phyloP scores from a whole-genome alignment of 805 yeast species.

The Kluyveromyces lactis region DNA sequence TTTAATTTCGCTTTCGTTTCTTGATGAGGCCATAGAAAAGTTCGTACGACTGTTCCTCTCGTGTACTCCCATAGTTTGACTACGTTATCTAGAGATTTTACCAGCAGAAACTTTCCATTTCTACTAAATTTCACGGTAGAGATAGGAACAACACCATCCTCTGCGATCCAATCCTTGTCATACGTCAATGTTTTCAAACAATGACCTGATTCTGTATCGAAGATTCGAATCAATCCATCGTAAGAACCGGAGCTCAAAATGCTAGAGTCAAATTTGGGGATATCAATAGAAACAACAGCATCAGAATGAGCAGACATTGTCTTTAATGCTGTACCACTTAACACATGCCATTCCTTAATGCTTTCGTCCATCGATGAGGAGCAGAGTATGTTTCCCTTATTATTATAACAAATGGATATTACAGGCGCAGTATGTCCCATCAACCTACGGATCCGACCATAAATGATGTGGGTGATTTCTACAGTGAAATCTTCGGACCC shows the following conservation, averaged over 20 bases:
- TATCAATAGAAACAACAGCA: conserved; percentile 69
- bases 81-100: conserved; percentile 73
- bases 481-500: conserved; percentile 82
- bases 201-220: conserved; percentile 84
- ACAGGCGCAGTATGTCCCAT: conserved; percentile 83
- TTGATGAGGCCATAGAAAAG: conserved; percentile 32
- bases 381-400: conserved; percentile 68
- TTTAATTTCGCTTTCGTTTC: conserved; percentile 9
- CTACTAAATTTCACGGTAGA: conserved; percentile 66
- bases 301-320: conserved; percentile 90
- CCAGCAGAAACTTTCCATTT: conserved; percentile 70
- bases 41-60: conserved; percentile 71
- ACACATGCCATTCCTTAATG: conserved; percentile 80
- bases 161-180: conserved; percentile 65
- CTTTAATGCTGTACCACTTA: conserved; percentile 54
- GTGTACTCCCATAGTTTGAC: conserved; percentile 82
- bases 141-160: conserved; percentile 50
- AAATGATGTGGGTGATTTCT: conserved; percentile 56
- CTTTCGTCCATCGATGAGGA: conserved; percentile 89
- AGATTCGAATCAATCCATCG: conserved; percentile 84
- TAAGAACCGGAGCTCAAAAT: conserved; percentile 75
- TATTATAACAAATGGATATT: conserved; percentile 58
- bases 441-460: conserved; percentile 37
- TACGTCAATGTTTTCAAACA: conserved; percentile 84
- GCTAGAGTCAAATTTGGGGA: conserved; percentile 73